Conservation (phyloP, 495 filamentous ascomycete species). For the Aspergillus kassunensis region DNA sequence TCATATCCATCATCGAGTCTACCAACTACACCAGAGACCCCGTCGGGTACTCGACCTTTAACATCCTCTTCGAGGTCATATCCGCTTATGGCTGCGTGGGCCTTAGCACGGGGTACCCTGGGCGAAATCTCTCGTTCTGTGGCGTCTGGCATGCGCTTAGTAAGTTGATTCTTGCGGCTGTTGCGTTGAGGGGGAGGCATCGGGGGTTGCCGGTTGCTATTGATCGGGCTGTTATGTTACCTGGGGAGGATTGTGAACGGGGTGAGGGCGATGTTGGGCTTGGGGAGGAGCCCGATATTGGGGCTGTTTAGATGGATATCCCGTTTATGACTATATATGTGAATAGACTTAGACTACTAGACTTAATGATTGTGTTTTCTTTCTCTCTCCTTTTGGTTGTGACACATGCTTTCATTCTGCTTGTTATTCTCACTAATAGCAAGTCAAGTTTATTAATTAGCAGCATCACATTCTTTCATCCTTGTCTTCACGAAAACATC, state of each 20-base stretch:
- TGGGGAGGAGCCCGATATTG: conserved; percentile 56
- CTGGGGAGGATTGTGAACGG: too few relatives aligned
- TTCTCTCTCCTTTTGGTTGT: too few relatives aligned
- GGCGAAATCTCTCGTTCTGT: conserved; percentile 65
- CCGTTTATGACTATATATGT: not conserved
- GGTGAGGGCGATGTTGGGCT: conserved; percentile 52
- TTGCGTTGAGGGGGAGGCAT: conserved; percentile 77
- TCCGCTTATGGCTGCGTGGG: conserved; percentile 85
- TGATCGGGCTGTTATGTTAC: conserved; percentile 72
- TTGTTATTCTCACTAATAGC: too few relatives aligned
- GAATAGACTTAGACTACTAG: too few relatives aligned
- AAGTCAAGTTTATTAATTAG: too few relatives aligned
- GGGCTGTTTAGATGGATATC: conserved; percentile 23
- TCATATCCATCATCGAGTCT: conserved; percentile 73
- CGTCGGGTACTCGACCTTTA: conserved; percentile 71
- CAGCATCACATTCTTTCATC: too few relatives aligned
- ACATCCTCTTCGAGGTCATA: conserved; percentile 81
- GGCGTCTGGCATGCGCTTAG: conserved; percentile 67
- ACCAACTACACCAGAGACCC: conserved; percentile 62
- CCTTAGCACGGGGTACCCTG: conserved; percentile 67
- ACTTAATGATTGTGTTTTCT: too few relatives aligned
- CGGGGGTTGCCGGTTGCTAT: conserved; percentile 77
- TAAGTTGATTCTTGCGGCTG: conserved; percentile 72
- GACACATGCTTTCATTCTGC: too few relatives aligned
- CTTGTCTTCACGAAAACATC: too few relatives aligned